Base-by-base conservation (phyloP, 2,329 filamentous ascomycete species). In the Aureobasidium sp. region DNA sequence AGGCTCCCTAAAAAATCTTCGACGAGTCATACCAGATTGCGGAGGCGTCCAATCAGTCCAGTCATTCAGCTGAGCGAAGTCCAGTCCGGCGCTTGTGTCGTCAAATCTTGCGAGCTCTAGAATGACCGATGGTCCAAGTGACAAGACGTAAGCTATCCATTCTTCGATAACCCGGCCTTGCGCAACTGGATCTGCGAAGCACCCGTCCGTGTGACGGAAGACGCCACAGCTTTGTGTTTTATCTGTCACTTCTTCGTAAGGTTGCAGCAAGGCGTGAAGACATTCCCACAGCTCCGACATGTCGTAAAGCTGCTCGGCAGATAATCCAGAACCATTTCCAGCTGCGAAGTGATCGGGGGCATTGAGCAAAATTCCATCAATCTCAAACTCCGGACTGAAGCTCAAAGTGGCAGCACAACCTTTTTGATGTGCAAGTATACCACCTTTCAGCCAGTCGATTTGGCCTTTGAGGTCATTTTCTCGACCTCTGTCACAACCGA, bases 211-310 rank as follows among this genome's bases (percentile, higher is more conserved):
- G 15, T 71, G 69, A 29, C 84, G 79, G 67, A 82, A 87, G 36
- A 87, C 73, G 6, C 84, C 84, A 63, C 75, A 77, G 36, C 78
- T 73, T 34, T 82, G 76, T 27, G 84, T 84, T 67, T 84, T 79
- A 26, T 75, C 74, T 32, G 79, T 79, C 59, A 80, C 79, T 1
- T 80, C 82, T 62, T 82, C 79, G 53, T 86, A 80, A 10, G 78
- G 78, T 57, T 82, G 79, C 3, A 87, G 71, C 8, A 87, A 72
- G 6, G 81, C 78, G 24, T 78, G 77, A 44, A 87, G 70, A 67
- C 84, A 86, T 10, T 80, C 84, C 84, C 84, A 87, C 12, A 87
- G 77, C 67, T 87, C 85, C 43, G 79, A 83, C 77, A 87, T 85
- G 68, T 87, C 84, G 65, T 84, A 86, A 10, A 87, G 74, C 66